These are phyloP conservation scores for Naganishia liquefaciens DNA, from an alignment of 1,284 basidiomycete genomes.

Conservation along the genomic window DNA sequence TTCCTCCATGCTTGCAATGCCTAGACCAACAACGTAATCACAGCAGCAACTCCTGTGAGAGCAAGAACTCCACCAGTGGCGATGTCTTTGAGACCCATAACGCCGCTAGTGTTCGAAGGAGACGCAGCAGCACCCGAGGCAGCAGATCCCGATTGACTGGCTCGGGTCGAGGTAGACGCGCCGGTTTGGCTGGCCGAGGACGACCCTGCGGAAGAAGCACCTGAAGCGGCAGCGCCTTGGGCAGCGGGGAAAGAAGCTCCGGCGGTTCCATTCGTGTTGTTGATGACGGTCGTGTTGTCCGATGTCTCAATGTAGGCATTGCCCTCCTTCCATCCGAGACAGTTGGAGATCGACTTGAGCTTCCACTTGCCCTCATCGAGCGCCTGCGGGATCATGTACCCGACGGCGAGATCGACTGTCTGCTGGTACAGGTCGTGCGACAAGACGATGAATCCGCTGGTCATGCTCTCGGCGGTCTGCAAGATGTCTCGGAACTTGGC, in stretches of 20 bases:
- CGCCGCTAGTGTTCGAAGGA: neutral
- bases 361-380: conserved; percentile 60
- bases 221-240: conserved; percentile 24
- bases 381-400: conserved; percentile 76
- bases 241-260: conserved; percentile 38
- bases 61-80: conserved; percentile 34
- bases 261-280: conserved; percentile 41
- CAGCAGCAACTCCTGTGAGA: conserved; percentile 35
- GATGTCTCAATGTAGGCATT: conserved; percentile 55
- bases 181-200: conserved; percentile 31
- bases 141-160: conserved; percentile 3
- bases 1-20: neutral
- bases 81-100: conserved; percentile 19
- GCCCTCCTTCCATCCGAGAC: conserved; percentile 61
- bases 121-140: conserved; percentile 16
- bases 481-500: conserved; percentile 55
- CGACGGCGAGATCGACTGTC: conserved; percentile 82
- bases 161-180: conserved; percentile 20
- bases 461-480: conserved; percentile 47
- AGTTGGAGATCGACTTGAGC: conserved; percentile 63
- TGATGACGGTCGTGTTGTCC: conserved; percentile 47
- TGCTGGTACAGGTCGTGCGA: conserved; percentile 82
- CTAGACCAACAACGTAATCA: conserved; percentile 32
- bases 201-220: conserved; percentile 17
- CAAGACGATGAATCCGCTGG: conserved; percentile 78